Percentiles rank a stretch among this genome's conserved stretches.
Conservation (phyloP, 352 stramenopile genomes). For the Pythium rishiriense region DNA sequence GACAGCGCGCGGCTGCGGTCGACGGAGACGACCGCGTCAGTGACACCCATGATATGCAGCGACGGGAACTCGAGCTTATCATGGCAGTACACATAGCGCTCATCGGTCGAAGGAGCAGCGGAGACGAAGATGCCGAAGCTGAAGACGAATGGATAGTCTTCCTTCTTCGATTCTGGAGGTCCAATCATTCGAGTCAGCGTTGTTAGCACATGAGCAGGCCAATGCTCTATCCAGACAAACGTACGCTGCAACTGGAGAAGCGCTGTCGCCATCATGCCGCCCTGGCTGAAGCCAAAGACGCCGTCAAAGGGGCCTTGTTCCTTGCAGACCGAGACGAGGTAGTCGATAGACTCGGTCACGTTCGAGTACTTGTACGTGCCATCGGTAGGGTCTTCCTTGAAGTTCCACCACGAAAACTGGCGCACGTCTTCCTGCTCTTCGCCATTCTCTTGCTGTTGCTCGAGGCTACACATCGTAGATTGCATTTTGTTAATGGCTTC, state of each 20-base stretch:
- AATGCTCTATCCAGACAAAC: constrained; percentile 1
- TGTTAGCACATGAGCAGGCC: neutral
- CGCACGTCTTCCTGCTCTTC: constrained; percentile 37
- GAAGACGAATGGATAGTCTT: constrained; percentile 60
- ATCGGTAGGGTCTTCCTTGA: constrained; percentile 44
- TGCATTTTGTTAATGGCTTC: neutral
- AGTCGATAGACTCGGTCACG: constrained; percentile 69
- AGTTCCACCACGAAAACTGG: constrained; percentile 81
- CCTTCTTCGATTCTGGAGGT: constrained; percentile 35
- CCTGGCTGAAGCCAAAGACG: constrained; percentile 86
- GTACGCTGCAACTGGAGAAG: constrained; percentile 73
- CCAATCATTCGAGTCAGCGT: neutral
- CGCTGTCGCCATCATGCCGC: constrained; percentile 65
- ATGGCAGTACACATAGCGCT: constrained; percentile 38
- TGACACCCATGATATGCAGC: constrained; percentile 81
- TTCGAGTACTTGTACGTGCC: constrained; percentile 43
- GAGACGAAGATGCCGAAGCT: constrained; percentile 78
- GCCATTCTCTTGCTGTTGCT: constrained; percentile 15
- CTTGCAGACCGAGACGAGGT: constrained; percentile 56
- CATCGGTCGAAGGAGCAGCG: constrained; percentile 46
- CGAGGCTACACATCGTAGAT: constrained; percentile 2
- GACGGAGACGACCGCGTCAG: constrained; percentile 64
- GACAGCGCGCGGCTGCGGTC: constrained; percentile 60
- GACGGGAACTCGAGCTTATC: constrained; percentile 62
- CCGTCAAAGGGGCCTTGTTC: constrained; percentile 84